A percentile compares a stretch with the other conserved stretches of the same genome.
Evolutionary conservation across 495 filamentous ascomycete genomes (phyloP).

Genomic region (Venustampulla echinocandica): DNA sequence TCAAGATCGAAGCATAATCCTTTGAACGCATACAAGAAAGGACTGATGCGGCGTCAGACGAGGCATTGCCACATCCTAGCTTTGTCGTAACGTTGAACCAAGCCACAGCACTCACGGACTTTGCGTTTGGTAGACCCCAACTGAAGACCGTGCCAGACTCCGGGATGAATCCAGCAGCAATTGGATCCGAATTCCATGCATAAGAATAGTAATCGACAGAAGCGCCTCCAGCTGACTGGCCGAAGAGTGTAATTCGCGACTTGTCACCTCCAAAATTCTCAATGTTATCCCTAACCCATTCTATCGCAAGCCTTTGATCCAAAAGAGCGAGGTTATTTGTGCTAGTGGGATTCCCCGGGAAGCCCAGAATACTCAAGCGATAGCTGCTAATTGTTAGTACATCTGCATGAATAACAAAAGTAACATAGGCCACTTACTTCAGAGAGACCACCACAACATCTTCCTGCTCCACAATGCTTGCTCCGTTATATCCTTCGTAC

Average conservation of each 20-base stretch:
- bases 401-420: not conserved
- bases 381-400: conserved; percentile 23
- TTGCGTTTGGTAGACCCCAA: conserved; percentile 29
- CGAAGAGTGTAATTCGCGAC: conserved; percentile 30
- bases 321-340: conserved; percentile 7
- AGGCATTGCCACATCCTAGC: conserved; percentile 35
- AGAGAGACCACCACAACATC: conserved; percentile 51
- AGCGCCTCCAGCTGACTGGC: conserved; percentile 40
- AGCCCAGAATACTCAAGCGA: conserved; percentile 43
- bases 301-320: conserved; percentile 43
- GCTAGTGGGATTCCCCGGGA: conserved; percentile 32
- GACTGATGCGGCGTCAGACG: conserved; percentile 28
- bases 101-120: conserved; percentile 21
- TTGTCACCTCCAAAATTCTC: conserved; percentile 41
- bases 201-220: conserved; percentile 46
- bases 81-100: conserved; percentile 34
- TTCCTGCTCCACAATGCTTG: conserved; percentile 35
- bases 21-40: conserved; percentile 39
- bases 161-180: conserved; percentile 38
- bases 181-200: conserved; percentile 37
- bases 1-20: conserved; percentile 26
- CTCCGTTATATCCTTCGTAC: conserved; percentile 30
- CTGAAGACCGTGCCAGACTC: conserved; percentile 45
- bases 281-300: conserved; percentile 54
- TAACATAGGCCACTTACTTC: conserved; percentile 36